Conservation (phyloP, 179 eudicot genomes). For the Sideroxylon spinosum region DNA sequence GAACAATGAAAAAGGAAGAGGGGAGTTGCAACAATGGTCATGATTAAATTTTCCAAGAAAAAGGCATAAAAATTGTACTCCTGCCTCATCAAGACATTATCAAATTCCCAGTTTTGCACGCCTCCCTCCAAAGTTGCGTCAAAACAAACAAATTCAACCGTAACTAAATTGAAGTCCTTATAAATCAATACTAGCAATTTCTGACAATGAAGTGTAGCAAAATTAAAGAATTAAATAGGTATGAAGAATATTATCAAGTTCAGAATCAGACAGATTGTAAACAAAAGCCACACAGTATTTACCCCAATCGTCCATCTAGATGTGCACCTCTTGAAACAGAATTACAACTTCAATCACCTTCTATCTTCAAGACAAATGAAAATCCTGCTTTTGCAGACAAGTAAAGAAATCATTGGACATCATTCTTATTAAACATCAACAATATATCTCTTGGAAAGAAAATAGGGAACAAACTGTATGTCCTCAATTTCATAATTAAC, state of each 20-base stretch:
- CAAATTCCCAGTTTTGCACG: not conserved
- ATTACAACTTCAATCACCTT: not conserved
- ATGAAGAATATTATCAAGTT: not conserved
- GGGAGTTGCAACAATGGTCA: not conserved
- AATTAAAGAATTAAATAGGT: not conserved
- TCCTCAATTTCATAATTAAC: too few species aligned
- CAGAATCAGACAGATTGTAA: not conserved
- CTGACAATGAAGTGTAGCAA: not conserved
- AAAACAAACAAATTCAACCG: not conserved
- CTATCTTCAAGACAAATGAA: not conserved
- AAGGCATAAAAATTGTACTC: not conserved
- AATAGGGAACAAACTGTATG: too few species aligned
- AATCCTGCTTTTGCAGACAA: slow-evolving; percentile 5
- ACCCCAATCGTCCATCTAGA: slow-evolving; percentile 18
- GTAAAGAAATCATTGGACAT: not conserved
- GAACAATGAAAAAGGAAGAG: not conserved
- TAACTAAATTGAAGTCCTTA: not conserved
- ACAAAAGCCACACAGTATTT: not conserved
- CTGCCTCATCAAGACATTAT: not conserved
- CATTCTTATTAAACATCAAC: too few species aligned
- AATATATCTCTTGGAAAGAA: too few species aligned
- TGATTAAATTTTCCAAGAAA: not conserved
- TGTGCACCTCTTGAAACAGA: slow-evolving; percentile 4
- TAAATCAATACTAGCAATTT: too few species aligned
- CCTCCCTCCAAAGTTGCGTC: not conserved